phyloP scores from a whole-genome alignment of 2,329 filamentous ascomycete species.

The Clonostachys chloroleuca region DNA sequence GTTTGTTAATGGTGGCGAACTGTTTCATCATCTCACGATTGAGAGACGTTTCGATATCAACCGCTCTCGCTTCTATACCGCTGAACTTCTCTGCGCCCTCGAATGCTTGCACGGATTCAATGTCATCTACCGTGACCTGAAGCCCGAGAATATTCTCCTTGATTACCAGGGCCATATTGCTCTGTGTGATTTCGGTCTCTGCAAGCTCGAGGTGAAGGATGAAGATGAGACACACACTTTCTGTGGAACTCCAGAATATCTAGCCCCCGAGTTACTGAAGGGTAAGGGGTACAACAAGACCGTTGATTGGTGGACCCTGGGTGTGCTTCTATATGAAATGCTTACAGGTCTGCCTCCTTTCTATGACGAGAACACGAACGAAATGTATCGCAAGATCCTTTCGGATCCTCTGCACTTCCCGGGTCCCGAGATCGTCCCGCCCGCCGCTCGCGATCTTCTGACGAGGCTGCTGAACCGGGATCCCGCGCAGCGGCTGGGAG shows the following conservation, averaged over 20 bases:
- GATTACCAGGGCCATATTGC: constrained; percentile 98
- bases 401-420: constrained; percentile 96
- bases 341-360: constrained; percentile 94
- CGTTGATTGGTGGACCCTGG: constrained; percentile 98
- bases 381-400: constrained; percentile 99
- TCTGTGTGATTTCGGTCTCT: constrained; percentile 94
- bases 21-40: constrained; percentile 96
- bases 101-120: constrained; percentile 98
- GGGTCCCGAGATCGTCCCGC: constrained; percentile 72
- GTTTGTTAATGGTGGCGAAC: constrained; percentile 95
- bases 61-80: constrained; percentile 93
- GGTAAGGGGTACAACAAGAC: constrained; percentile 97
- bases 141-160: constrained; percentile 90
- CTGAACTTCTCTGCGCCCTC: constrained; percentile 89
- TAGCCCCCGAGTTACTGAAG: constrained; percentile 88
- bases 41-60: constrained; percentile 98
- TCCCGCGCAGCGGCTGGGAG: constrained; percentile 82
- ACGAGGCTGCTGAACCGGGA: constrained; percentile 89
- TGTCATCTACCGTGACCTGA: constrained; percentile 80
- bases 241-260: constrained; percentile 95
- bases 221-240: constrained; percentile 98
- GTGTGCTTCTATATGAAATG: constrained; percentile 97
- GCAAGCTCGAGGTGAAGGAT: constrained; percentile 99
- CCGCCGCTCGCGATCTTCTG: constrained; percentile 87
- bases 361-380: constrained; percentile 98